phyloP scores from a whole-genome alignment of 169 alveolate species.

The Theileria orientalis region DNA sequence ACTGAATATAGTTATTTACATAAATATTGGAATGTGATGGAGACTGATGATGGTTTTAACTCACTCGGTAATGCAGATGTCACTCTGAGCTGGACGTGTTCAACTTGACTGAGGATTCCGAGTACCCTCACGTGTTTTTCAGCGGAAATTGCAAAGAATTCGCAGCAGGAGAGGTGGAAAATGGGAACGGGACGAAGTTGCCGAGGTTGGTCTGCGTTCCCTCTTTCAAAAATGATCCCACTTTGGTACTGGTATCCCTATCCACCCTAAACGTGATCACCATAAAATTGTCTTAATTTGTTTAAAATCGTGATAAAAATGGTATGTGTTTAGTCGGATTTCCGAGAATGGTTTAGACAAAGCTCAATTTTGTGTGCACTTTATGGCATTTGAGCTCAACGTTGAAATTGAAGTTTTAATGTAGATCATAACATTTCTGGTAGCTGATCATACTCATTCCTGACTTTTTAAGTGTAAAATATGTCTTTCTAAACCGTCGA shows the following conservation, averaged over 20 bases:
- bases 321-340: background rate
- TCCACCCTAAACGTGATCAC: slow-evolving; percentile 33
- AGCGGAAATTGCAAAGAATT: slow-evolving; percentile 53
- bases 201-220: slow-evolving; percentile 59
- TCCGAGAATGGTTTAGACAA: background rate
- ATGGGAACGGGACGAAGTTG: background rate
- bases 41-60: background rate
- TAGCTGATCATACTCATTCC: background rate
- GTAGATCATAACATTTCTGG: background rate
- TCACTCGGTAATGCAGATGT: slow-evolving; percentile 6
- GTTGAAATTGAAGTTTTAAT: background rate
- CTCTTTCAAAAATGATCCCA: slow-evolving; percentile 42
- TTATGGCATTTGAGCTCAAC: slow-evolving; percentile 13
- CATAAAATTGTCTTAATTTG: slow-evolving; percentile 20
- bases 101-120: slow-evolving; percentile 44
- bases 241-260: slow-evolving; percentile 57
- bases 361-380: slow-evolving; percentile 9
- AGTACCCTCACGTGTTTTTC: slow-evolving; percentile 61
- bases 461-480: background rate
- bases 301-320: background rate
- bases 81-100: slow-evolving; percentile 57
- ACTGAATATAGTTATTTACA: no score
- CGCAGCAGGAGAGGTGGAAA: slow-evolving; percentile 17
- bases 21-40: no score
- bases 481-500: background rate